Percentiles rank a stretch among this genome's conserved stretches.
Evolutionary conservation across 1,284 basidiomycete species (phyloP).

Genomic region (Ceratobasidium sp.): DNA sequence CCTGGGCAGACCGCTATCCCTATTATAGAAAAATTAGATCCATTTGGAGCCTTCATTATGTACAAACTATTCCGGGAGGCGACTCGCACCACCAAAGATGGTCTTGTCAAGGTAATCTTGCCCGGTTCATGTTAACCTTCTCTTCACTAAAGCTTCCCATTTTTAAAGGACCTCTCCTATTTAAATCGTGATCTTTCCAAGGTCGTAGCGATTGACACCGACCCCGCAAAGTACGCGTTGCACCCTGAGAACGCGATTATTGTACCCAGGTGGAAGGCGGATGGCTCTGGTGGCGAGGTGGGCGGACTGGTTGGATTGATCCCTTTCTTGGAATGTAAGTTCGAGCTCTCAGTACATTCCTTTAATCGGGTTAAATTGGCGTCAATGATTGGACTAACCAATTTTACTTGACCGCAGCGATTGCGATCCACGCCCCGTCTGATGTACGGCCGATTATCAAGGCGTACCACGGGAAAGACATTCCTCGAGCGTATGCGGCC

Average conservation of each 20-base stretch:
- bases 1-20: conserved; percentile 81
- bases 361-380: conserved; percentile 1
- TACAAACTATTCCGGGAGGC: conserved; percentile 94
- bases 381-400: background rate
- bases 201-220: conserved; percentile 90
- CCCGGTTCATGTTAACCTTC: conserved; percentile 12
- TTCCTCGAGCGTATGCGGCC: conserved; percentile 90
- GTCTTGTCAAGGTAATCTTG: conserved; percentile 78
- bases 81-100: conserved; percentile 82
- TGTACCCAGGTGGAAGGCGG: conserved; percentile 90
- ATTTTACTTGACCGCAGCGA: conserved; percentile 66
- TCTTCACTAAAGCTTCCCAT: conserved; percentile 19
- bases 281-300: conserved; percentile 67
- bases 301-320: conserved; percentile 90
- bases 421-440: conserved; percentile 85
- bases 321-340: conserved; percentile 95
- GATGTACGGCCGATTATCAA: conserved; percentile 91
- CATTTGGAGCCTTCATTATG: conserved; percentile 89
- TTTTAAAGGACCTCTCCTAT: conserved; percentile 83
- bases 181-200: conserved; percentile 94
- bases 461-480: conserved; percentile 89
- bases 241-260: conserved; percentile 94
- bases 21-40: conserved; percentile 95
- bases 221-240: conserved; percentile 79
- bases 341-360: background rate